phyloP scores from a whole-genome alignment of 73 alveolate genomes.

The Stentor roeselii region DNA sequence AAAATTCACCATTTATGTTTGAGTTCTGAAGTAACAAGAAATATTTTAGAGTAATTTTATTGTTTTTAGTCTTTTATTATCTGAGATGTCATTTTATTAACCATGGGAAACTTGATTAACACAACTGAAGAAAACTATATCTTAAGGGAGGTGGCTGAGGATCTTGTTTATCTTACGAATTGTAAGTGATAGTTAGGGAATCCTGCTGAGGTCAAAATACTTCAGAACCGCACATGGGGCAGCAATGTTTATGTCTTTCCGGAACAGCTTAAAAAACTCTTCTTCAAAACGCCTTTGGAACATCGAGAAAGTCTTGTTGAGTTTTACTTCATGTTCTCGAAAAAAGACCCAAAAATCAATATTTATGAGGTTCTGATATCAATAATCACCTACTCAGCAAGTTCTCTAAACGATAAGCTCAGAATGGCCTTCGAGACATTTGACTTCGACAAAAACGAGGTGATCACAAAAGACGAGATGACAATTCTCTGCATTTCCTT shows the following conservation, averaged over 20 bases:
- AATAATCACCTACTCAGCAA: not conserved
- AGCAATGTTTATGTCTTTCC: too few relatives aligned
- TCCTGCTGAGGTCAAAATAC: not conserved
- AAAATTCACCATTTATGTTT: too few relatives aligned
- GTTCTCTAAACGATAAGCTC: not conserved
- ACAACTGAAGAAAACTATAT: not conserved
- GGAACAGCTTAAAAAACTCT: too few relatives aligned
- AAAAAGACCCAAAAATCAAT: not conserved
- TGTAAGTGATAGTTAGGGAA: not conserved
- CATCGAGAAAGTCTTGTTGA: not conserved
- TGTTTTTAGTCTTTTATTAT: too few relatives aligned
- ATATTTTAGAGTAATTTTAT: too few relatives aligned
- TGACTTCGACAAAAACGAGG: not conserved
- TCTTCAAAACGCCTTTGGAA: not conserved
- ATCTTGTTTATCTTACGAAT: not conserved
- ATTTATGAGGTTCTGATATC: not conserved
- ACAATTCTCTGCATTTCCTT: not conserved
- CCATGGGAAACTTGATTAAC: not conserved
- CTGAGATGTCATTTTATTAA: too few relatives aligned
- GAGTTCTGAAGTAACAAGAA: too few relatives aligned
- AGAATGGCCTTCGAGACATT: not conserved
- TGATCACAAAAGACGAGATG: conserved; percentile 11
- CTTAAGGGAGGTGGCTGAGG: not conserved
- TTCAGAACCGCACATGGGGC: too few relatives aligned
- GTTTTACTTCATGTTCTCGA: too few relatives aligned